Evolutionary conservation across 2,329 filamentous ascomycete genomes (phyloP).

Genomic region (Colletotrichum eleusines): DNA sequence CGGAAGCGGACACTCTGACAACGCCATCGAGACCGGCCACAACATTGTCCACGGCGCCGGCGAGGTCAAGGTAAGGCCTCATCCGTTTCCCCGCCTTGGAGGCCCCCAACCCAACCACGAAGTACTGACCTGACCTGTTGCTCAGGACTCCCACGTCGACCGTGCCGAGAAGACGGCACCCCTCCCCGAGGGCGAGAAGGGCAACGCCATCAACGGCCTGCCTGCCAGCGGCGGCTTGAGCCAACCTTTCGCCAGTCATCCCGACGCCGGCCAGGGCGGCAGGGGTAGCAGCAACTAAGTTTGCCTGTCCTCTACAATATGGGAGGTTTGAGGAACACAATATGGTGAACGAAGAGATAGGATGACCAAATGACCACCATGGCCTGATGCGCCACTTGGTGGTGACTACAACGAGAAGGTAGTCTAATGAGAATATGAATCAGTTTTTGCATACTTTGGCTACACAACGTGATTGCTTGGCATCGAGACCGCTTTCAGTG

Average conservation of each 20-base stretch:
- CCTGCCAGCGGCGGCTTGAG: constrained; percentile 60
- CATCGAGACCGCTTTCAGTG: background rate
- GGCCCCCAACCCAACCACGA: constrained; percentile 1
- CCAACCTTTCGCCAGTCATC: constrained; percentile 56
- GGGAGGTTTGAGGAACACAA: background rate
- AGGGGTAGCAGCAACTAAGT: constrained; percentile 27
- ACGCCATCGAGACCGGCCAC: constrained; percentile 56
- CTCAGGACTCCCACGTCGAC: constrained; percentile 50
- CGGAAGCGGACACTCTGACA: constrained; percentile 62
- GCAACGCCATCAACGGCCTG: constrained; percentile 54
- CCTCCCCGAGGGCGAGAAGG: constrained; percentile 61
- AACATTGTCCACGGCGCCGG: constrained; percentile 60
- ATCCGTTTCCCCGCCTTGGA: rapidly evolving
- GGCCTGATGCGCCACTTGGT: background rate
- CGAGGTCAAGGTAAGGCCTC: constrained; percentile 51
- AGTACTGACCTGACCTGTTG: background rate
- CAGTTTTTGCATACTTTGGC: background rate
- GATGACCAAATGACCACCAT: background rate
- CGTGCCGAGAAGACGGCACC: constrained; percentile 64
- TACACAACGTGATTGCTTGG: background rate
- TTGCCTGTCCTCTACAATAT: no score
- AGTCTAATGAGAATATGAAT: constrained; percentile 35
- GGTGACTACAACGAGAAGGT: constrained; percentile 31
- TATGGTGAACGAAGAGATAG: background rate
- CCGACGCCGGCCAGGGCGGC: constrained; percentile 57